A percentile compares a stretch with the other conserved stretches of the same genome.
Evolutionary conservation across 495 filamentous ascomycete species (phyloP).

Genomic region (Xeromyces bisporus): DNA sequence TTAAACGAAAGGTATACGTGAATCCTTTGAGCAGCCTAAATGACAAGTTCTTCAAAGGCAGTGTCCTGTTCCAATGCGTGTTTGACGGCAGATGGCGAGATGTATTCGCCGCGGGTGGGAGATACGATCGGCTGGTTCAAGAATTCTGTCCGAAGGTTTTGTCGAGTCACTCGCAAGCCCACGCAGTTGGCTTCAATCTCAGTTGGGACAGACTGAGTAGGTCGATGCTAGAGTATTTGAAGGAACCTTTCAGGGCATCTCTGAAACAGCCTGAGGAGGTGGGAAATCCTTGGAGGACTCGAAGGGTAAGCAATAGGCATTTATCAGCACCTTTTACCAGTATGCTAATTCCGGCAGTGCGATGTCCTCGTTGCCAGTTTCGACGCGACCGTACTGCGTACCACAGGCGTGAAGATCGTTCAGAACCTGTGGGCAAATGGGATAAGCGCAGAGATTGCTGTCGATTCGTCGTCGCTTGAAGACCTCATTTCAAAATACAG

Average conservation of each 20-base stretch:
- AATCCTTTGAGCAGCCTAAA: slow-evolving; percentile 77
- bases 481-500: slow-evolving; percentile 48
- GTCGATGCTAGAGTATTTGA: slow-evolving; percentile 48
- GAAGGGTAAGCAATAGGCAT: slow-evolving; percentile 38
- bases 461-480: slow-evolving; percentile 55
- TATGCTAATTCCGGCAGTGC: slow-evolving; percentile 34
- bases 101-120: slow-evolving; percentile 84
- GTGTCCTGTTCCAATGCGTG: slow-evolving; percentile 78
- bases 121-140: slow-evolving; percentile 73
- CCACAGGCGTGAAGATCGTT: slow-evolving; percentile 55
- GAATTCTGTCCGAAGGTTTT: slow-evolving; percentile 26
- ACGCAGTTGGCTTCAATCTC: slow-evolving; percentile 85
- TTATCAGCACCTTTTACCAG: background rate
- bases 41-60: slow-evolving; percentile 79
- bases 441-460: slow-evolving; percentile 80
- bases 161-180: slow-evolving; percentile 27
- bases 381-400: slow-evolving; percentile 57
- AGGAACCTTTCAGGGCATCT: slow-evolving; percentile 40
- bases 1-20: slow-evolving; percentile 67
- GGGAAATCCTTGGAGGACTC: slow-evolving; percentile 40
- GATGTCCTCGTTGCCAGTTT: slow-evolving; percentile 84
- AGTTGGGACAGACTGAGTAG: slow-evolving; percentile 67
- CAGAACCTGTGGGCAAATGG: slow-evolving; percentile 66
- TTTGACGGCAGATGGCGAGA: slow-evolving; percentile 72
- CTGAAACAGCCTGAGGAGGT: slow-evolving; percentile 43